Base-by-base conservation (phyloP, 2,329 filamentous ascomycete species). In the Fusarium agapanthi region DNA sequence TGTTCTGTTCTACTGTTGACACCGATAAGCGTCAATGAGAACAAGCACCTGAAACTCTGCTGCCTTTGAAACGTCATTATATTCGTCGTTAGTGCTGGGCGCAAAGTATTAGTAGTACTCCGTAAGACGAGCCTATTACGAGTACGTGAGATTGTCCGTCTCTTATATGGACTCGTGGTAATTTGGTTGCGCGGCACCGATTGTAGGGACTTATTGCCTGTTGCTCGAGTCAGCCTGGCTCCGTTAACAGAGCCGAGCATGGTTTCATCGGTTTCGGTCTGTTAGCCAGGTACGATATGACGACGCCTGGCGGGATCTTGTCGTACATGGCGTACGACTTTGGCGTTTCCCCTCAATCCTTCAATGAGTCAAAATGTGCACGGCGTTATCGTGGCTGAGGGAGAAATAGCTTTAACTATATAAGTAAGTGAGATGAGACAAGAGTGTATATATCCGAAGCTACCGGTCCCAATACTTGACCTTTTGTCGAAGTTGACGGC, bases 41-140 rank as follows among this genome's bases (percentile, higher is more conserved):
- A 43, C 26, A 69, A 67, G 55, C 69, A 59, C 70, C 45, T 71
- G 70, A 56, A 73, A 73, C 57, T 73, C 48, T 72, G 43, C 57
- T 30, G 26, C 30, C 35, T 38, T 18, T 5, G 53, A 60, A 45
- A 71, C 70, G 70, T 63, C 70, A 73, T 63, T 62, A 54, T 71
- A 47, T 58, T 62, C 59, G 43, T 53, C n/a, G 41, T 30, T 44
- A 32, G 34, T 53, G 28, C 24, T 40, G 20, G 34, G 7, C 14
- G 15, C 11, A 40, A 30, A 38, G 50, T 10, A 54, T 16, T 28
- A 26, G 50, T 28, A 47, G 26, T 35, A 30, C 28, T 30, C 6
- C 6, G 28, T 44, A 37, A 61, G 55, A 58, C 56, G 35, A 41
- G 24, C 14, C 30, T 28, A 53, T 50, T 59, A 64, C 41, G 51